These are phyloP conservation scores for Neonectria sp. DNA, from an alignment of 2,329 filamentous ascomycete genomes.

Conservation along the genomic window DNA sequence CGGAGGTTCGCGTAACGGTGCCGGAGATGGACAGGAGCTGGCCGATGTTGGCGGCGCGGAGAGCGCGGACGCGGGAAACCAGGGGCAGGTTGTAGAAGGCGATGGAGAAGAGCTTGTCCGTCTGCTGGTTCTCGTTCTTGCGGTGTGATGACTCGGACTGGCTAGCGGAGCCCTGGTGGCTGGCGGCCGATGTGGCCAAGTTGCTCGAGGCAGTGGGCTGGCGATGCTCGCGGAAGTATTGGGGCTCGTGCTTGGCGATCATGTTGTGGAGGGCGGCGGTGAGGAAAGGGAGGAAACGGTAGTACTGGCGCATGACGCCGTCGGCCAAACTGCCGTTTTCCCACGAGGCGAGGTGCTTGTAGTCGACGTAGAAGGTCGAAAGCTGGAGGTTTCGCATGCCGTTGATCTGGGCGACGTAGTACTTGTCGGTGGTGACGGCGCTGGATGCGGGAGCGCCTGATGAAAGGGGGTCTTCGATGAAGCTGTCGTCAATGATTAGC, in stretches of 20 bases:
- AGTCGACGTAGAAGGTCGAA: constrained; percentile 92
- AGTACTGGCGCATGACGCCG: constrained; percentile 92
- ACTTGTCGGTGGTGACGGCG: constrained; percentile 82
- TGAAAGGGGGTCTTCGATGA: constrained; percentile 77
- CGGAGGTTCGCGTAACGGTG: constrained; percentile 95
- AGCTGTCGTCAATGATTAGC: constrained; percentile 58
- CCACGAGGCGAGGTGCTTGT: constrained; percentile 83
- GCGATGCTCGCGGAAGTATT: constrained; percentile 93
- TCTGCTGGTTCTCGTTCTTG: constrained; percentile 94
- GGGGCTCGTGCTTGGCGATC: constrained; percentile 93
- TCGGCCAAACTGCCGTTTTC: constrained; percentile 87
- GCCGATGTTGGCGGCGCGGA: constrained; percentile 92
- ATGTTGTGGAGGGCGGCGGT: constrained; percentile 91
- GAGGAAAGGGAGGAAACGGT: constrained; percentile 94
- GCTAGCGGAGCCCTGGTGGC: constrained; percentile 73
- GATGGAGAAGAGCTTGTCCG: constrained; percentile 94
- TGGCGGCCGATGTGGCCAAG: constrained; percentile 77
- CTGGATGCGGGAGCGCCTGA: constrained; percentile 77
- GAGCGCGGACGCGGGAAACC: constrained; percentile 86
- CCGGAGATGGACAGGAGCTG: constrained; percentile 96
- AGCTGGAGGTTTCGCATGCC: constrained; percentile 81
- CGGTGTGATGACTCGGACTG: constrained; percentile 79
- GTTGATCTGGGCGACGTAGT: constrained; percentile 88
- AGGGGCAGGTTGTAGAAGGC: constrained; percentile 95
- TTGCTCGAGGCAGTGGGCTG: constrained; percentile 85